Evolutionary conservation across 768 basidiomycete species (phyloP), one percentile per base, ranked within the genome.

Genomic region (Coprinellus aureogranulatus): DNA sequence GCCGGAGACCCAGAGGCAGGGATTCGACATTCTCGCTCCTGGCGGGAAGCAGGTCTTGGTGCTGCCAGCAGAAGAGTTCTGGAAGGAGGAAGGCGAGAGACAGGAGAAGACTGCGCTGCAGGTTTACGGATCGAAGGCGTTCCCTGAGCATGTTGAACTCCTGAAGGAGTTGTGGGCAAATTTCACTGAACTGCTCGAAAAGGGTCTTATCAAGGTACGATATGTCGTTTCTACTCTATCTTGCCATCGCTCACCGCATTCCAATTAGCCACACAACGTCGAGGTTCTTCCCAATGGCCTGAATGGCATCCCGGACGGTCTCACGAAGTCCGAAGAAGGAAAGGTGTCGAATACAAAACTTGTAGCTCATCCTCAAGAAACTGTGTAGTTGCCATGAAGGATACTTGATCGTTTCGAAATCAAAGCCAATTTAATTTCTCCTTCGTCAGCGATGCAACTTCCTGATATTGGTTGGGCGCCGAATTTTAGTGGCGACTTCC

Each of bases 21-120:
- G 65, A 0, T 42, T 66, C 12, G 64, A 66, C 8, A 53, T 75
- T 8, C 64, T 73, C 37, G 70, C 73, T 11, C 70, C 76, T 34
- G 68, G 71, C 25, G 75, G 72, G 16, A 65, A 73, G 11, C 67
- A 31, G 10, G 31, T 30, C 3, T 18, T 37, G 1, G 50, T 52
- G 2, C 34, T 20, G 1, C 14, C 18, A 74, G 16, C 68, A 67
- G 4, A 67, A 72, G 28, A 80, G 8, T 64, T 72, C 12, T 57
- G 58, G 11, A 62, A 74, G 3, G 68, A 70, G 0, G 72, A 62
- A 2, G 59, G 27, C 2, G 37, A 46, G 23, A 42, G 53, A 8
- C 49, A 47, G 1, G 61, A 47, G 5, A 52, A 61, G 47, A 48
- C 61, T 59, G 42, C 64, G 18, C 39, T 57, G 20, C 39, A 44